phyloP scores from a whole-genome alignment of 495 filamentous ascomycete species.

The Niebla homalea region DNA sequence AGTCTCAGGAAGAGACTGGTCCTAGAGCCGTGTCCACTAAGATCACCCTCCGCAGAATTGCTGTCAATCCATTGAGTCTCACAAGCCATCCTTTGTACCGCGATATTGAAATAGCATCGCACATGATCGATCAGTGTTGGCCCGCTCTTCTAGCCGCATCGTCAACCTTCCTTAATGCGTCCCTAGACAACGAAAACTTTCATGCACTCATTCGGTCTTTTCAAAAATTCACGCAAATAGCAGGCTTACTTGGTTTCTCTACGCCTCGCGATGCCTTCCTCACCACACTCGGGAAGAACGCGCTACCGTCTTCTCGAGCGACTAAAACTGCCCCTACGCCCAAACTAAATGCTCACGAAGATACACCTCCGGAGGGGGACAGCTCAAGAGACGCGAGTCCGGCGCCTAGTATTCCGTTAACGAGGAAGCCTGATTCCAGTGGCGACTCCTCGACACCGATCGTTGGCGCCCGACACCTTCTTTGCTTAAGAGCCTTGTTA shows the following conservation, averaged over 20 bases:
- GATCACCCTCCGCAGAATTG: conserved; percentile 31
- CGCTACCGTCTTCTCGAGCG: conserved; percentile 49
- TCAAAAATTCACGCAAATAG: conserved; percentile 91
- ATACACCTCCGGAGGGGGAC: conserved; percentile 19
- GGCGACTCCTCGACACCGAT: conserved; percentile 24
- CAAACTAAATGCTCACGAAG: conserved; percentile 42
- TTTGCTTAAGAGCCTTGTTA: conserved; percentile 78
- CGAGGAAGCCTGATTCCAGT: conserved; percentile 35
- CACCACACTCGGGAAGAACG: conserved; percentile 83
- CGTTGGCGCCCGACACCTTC: conserved; percentile 75
- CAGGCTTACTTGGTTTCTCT: conserved; percentile 67
- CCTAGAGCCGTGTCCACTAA: conserved; percentile 20
- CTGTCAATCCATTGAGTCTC: conserved; percentile 65
- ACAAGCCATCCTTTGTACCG: conserved; percentile 54
- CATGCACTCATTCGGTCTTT: conserved; percentile 85
- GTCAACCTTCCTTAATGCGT: conserved; percentile 85
- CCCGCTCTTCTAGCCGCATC: conserved; percentile 86
- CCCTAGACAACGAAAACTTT: conserved; percentile 88
- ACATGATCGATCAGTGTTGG: conserved; percentile 85
- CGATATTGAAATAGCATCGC: conserved; percentile 61
- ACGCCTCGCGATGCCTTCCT: conserved; percentile 91
- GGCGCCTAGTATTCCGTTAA: conserved; percentile 27
- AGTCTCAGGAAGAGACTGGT: neutral
- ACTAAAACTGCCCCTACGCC: neutral
- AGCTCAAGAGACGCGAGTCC: conserved; percentile 27